Conservation (phyloP, 768 basidiomycete genomes). For the Leccinum ochraceum region DNA sequence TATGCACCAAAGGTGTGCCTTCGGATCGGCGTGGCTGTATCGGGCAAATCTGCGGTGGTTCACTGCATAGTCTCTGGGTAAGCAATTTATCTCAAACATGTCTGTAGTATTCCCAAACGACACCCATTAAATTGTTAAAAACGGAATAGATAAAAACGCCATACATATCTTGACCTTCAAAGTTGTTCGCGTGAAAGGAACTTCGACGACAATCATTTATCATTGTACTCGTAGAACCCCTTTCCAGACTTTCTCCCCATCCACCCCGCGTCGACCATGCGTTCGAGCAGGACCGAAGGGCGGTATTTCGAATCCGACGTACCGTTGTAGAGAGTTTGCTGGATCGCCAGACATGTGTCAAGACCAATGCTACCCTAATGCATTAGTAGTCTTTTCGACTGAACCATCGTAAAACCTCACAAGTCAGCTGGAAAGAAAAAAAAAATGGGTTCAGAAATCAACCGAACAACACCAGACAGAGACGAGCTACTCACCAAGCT, state of each 20-base stretch:
- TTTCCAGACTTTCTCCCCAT: conserved; percentile 90
- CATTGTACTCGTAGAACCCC: conserved; percentile 88
- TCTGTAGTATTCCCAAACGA: too few species aligned
- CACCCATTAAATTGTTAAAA: too few species aligned
- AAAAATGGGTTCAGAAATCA: conserved; percentile 7
- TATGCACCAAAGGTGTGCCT: too few species aligned
- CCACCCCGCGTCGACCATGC: conserved; percentile 98
- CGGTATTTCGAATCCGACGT: conserved; percentile 96
- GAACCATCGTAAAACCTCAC: conserved; percentile 19
- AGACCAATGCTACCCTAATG: conserved; percentile 75
- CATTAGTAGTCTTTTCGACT: background rate
- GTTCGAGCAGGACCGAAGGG: conserved; percentile 82
- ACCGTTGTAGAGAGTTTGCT: conserved; percentile 84
- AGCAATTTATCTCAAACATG: too few species aligned
- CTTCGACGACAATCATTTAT: conserved; percentile 8
- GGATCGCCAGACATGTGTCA: conserved; percentile 94
- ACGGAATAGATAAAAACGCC: background rate
- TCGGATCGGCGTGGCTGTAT: too few species aligned
- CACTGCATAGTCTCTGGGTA: too few species aligned
- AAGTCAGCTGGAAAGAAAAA: conserved; percentile 34
- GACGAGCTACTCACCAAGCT: conserved; percentile 57
- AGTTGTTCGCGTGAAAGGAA: background rate
- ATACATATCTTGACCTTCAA: background rate
- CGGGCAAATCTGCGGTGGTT: too few species aligned
- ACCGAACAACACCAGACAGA: background rate